A percentile compares a stretch with the other conserved stretches of the same genome.
These are phyloP conservation scores for Yamadazyma jaroonii DNA, from an alignment of 1,139 yeast genomes.

Conservation along the genomic window DNA sequence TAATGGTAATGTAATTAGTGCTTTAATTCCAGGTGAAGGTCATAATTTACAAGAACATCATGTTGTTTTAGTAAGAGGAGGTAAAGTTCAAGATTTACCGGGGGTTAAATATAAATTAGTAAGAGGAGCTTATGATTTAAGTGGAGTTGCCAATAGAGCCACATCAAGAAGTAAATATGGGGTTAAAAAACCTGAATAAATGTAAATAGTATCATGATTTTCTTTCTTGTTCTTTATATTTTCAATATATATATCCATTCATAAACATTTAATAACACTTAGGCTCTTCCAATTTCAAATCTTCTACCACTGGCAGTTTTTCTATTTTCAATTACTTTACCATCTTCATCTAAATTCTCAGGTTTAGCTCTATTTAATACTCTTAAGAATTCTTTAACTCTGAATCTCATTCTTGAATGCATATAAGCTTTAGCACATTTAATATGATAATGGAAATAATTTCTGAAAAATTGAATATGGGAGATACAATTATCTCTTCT, in stretches of 20 bases:
- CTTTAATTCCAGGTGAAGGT: constrained; percentile 98
- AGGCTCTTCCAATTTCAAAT: constrained; percentile 39
- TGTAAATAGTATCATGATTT: constrained; percentile 6
- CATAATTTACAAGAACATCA: constrained; percentile 98
- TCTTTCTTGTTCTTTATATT: constrained; percentile 1
- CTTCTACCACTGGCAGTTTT: constrained; percentile 85
- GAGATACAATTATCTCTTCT: constrained; percentile 82
- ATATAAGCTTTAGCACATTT: constrained; percentile 97
- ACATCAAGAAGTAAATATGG: constrained; percentile 93
- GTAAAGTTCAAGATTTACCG: constrained; percentile 96
- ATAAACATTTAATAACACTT: background rate
- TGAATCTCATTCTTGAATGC: constrained; percentile 97
- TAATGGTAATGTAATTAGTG: constrained; percentile 85
- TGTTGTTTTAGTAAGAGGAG: constrained; percentile 94
- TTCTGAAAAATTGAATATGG: constrained; percentile 88
- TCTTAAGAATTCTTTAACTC: constrained; percentile 91
- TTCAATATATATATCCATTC: no score
- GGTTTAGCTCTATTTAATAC: constrained; percentile 96
- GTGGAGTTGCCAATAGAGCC: constrained; percentile 91
- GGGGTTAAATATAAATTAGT: constrained; percentile 95
- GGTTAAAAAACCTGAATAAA: constrained; percentile 70
- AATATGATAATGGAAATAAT: constrained; percentile 96
- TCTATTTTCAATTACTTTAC: constrained; percentile 56
- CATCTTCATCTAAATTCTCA: constrained; percentile 75
- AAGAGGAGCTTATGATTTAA: constrained; percentile 90